phyloP scores from a whole-genome alignment of 2,329 filamentous ascomycete species.

The Neofusicoccum kwambonambiense region DNA sequence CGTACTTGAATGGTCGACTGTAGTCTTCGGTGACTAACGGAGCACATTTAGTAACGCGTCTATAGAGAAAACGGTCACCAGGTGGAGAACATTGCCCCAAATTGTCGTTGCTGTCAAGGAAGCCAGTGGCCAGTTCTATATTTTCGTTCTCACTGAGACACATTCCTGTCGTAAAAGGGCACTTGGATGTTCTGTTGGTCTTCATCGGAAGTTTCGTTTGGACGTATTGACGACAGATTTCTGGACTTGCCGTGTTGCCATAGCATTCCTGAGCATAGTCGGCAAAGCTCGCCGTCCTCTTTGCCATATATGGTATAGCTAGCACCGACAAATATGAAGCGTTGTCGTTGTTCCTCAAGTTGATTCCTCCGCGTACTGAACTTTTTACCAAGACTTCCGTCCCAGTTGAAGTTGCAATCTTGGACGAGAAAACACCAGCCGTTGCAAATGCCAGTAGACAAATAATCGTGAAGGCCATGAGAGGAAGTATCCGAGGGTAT shows the following conservation, averaged over 20 bases:
- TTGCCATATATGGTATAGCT: too few species aligned
- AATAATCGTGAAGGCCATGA: not conserved
- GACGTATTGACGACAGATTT: too few species aligned
- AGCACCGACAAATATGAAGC: too few species aligned
- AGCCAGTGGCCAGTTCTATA: not conserved
- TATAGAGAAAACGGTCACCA: not conserved
- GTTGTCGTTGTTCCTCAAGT: too few species aligned
- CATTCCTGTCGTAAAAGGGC: not conserved
- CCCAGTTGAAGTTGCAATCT: not conserved
- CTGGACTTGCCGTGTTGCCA: not conserved
- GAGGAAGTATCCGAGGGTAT: not conserved
- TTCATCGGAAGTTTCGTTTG: too few species aligned
- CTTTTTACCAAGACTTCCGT: slow-evolving; percentile 11
- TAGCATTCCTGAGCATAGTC: slow-evolving; percentile 7
- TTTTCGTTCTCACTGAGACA: not conserved
- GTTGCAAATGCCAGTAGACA: slow-evolving; percentile 1
- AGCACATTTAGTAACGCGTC: not conserved
- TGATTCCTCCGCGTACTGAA: not conserved
- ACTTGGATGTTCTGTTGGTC: not conserved
- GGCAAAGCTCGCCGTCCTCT: not conserved
- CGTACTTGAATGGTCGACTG: not conserved
- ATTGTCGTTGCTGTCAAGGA: not conserved
- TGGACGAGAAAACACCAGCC: slow-evolving; percentile 17
- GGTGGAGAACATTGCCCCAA: not conserved
- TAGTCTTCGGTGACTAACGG: not conserved